Conservation (phyloP, 1,284 basidiomycete species). For the Earliella scabrosa region DNA sequence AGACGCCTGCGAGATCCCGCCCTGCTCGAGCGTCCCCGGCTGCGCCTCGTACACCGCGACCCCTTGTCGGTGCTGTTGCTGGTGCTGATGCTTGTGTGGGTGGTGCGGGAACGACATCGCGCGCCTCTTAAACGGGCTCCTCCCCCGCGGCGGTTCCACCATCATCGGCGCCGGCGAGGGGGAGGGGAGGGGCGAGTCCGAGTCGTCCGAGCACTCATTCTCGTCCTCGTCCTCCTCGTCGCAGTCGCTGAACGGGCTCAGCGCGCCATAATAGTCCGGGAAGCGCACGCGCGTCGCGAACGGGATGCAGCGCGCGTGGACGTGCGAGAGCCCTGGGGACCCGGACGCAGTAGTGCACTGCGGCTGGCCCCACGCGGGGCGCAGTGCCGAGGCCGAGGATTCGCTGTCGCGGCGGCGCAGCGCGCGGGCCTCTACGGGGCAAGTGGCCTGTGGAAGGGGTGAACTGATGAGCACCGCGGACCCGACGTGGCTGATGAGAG, state of each 20-base stretch:
- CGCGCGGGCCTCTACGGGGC: conserved; percentile 23
- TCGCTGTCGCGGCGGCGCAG: conserved; percentile 22
- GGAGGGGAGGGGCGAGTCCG: conserved; percentile 10
- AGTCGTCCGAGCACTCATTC: conserved; percentile 7
- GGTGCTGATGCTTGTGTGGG: not conserved
- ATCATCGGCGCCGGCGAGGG: not conserved
- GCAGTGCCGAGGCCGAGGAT: conserved; percentile 9
- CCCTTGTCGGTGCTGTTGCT: not conserved
- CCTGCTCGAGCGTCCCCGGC: conserved; percentile 16
- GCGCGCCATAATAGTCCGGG: conserved; percentile 17
- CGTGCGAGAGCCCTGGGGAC: conserved; percentile 26
- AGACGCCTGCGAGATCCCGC: conserved; percentile 4
- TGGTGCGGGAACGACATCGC: not conserved
- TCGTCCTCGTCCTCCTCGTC: conserved; percentile 11
- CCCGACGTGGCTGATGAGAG: not conserved
- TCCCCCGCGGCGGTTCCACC: conserved; percentile 1
- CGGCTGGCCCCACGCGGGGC: not conserved
- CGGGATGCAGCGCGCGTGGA: conserved; percentile 27
- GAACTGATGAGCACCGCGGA: not conserved
- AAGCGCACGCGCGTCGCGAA: conserved; percentile 26
- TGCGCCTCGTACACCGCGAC: conserved; percentile 16
- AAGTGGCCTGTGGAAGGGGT: conserved; percentile 24
- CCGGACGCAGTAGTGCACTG: not conserved
- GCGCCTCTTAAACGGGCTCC: not conserved
- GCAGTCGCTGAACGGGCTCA: conserved; percentile 16